These are phyloP conservation scores for Dactylorhiza incarnata DNA, from an alignment of 106 monocot genomes.

Conservation along the genomic window DNA sequence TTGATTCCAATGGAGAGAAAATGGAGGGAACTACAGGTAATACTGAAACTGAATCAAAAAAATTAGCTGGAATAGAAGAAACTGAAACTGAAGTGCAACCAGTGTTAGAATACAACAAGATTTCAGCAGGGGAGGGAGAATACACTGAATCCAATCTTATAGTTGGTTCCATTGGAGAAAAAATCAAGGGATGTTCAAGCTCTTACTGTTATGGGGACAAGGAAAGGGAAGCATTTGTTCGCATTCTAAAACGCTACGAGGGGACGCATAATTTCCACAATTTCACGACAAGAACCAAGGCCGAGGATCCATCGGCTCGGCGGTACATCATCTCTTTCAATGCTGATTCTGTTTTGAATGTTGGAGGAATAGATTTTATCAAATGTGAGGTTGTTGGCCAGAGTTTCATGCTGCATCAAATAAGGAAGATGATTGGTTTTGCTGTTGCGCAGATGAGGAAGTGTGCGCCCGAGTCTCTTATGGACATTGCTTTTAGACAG, in stretches of 20 bases:
- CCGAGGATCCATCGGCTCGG: slow-evolving; percentile 82
- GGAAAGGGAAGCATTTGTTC: slow-evolving; percentile 66
- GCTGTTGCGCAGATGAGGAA: slow-evolving; percentile 84
- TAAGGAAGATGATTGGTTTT: slow-evolving; percentile 93
- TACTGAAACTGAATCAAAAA: neutral
- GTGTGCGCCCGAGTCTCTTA: slow-evolving; percentile 59
- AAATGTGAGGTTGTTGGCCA: slow-evolving; percentile 89
- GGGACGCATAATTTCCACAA: slow-evolving; percentile 97
- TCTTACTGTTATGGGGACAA: slow-evolving; percentile 54
- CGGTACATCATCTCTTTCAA: slow-evolving; percentile 78
- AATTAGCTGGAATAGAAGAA: neutral
- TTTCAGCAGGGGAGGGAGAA: neutral
- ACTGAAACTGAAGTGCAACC: neutral
- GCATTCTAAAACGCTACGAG: slow-evolving; percentile 58
- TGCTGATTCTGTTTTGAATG: slow-evolving; percentile 42
- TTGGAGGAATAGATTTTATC: slow-evolving; percentile 76
- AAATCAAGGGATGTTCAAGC: neutral
- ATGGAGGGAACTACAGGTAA: neutral
- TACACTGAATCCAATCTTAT: neutral
- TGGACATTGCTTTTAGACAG: slow-evolving; percentile 69
- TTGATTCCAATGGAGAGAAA: neutral
- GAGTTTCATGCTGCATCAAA: slow-evolving; percentile 99
- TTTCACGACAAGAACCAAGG: slow-evolving; percentile 88
- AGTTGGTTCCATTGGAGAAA: slow-evolving; percentile 13
- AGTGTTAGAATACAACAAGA: neutral